phyloP scores from a whole-genome alignment of 1,139 yeast species.

The Zygosaccharomyces pseudobailii region DNA sequence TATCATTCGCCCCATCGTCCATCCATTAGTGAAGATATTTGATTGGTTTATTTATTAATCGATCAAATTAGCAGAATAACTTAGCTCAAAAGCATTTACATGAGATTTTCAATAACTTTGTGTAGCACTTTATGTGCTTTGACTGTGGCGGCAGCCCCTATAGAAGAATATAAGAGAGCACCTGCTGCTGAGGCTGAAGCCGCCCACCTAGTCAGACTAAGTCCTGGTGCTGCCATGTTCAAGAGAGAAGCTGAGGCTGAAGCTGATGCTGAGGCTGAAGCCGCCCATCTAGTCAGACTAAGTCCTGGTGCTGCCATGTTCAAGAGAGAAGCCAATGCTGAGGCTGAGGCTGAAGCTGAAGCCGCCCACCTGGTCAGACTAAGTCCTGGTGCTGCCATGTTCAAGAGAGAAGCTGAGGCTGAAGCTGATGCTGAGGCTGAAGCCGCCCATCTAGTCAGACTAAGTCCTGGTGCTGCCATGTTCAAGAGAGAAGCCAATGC shows the following conservation, averaged over 20 bases:
- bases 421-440: conserved; percentile 7
- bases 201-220: conserved; percentile 17
- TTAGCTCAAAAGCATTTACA: neutral
- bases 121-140: neutral
- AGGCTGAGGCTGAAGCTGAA: conserved; percentile 21
- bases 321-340: conserved; percentile 21
- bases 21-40: neutral
- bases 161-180: conserved; percentile 11
- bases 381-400: conserved; percentile 14
- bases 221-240: conserved; percentile 15
- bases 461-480: conserved; percentile 15
- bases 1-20: too few species aligned
- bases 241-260: conserved; percentile 14
- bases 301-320: conserved; percentile 14
- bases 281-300: conserved; percentile 19
- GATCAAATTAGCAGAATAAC: neutral
- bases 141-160: conserved; percentile 16
- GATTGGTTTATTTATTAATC: neutral
- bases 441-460: conserved; percentile 19
- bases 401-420: conserved; percentile 16
- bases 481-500: conserved; percentile 22
- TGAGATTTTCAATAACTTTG: conserved; percentile 3
- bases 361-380: conserved; percentile 20
- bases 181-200: conserved; percentile 6
- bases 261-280: conserved; percentile 14